phyloP scores from a whole-genome alignment of 2,329 filamentous ascomycete genomes.

The Cryphonectria radicalis region DNA sequence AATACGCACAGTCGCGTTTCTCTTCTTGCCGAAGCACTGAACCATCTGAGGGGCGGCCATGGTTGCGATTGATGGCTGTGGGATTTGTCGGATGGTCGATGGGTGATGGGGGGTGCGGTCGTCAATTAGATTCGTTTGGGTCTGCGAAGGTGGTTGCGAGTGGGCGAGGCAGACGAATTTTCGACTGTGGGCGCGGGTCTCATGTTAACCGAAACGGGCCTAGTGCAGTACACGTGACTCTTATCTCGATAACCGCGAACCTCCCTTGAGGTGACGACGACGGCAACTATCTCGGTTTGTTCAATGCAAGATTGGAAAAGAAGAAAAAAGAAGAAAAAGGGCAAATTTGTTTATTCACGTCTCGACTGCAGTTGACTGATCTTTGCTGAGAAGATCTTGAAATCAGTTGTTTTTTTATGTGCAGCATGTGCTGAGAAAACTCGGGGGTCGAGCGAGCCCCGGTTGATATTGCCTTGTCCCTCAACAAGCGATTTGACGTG shows the following conservation, averaged over 20 bases:
- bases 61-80: slow-evolving; percentile 47
- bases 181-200: slow-evolving; percentile 28
- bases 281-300: not conserved
- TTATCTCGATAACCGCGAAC: slow-evolving; percentile 22
- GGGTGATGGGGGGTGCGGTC: slow-evolving; percentile 17
- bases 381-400: not conserved
- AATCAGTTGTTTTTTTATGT: not conserved
- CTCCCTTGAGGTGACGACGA: slow-evolving; percentile 7
- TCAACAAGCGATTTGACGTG: not conserved
- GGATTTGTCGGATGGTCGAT: slow-evolving; percentile 23
- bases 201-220: not conserved
- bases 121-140: slow-evolving; percentile 17
- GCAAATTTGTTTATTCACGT: not conserved
- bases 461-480: not conserved
- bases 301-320: not conserved
- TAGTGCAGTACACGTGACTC: slow-evolving; percentile 26
- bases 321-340: no score
- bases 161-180: slow-evolving; percentile 26
- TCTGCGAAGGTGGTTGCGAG: slow-evolving; percentile 12
- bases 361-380: not conserved
- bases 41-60: slow-evolving; percentile 82
- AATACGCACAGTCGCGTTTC: slow-evolving; percentile 71
- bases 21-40: slow-evolving; percentile 99
- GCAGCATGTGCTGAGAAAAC: not conserved
- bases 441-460: not conserved